Conservation (phyloP, 331 rosid genomes). For the Malus hybrid region DNA sequence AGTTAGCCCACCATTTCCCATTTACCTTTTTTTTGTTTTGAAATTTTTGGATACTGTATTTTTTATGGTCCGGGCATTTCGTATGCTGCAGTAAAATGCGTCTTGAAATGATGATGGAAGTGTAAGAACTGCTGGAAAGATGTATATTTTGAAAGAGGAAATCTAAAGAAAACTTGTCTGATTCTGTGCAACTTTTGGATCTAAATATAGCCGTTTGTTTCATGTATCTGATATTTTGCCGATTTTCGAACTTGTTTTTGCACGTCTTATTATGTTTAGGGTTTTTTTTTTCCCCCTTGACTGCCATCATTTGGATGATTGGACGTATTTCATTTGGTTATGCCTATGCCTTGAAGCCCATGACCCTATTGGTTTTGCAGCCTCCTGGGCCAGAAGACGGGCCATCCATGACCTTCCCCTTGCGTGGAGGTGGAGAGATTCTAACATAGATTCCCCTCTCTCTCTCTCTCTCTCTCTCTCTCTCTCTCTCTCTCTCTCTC, state of each 20-base stretch:
- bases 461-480: no score
- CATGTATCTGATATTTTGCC: not conserved
- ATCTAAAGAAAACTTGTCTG: conserved; percentile 1
- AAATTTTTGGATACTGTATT: conserved; percentile 4
- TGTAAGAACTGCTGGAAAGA: conserved; percentile 10
- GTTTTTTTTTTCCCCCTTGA: not conserved
- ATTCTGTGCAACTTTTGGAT: not conserved
- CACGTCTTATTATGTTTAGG: not conserved
- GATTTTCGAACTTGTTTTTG: not conserved
- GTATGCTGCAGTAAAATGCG: conserved; percentile 2
- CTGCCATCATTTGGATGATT: not conserved
- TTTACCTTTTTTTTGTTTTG: not conserved
- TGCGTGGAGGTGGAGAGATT: no score
- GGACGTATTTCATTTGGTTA: not conserved
- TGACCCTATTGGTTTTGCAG: not conserved
- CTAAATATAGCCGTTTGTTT: not conserved
- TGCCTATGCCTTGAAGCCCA: not conserved
- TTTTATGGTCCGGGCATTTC: conserved; percentile 2
- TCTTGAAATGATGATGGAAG: not conserved
- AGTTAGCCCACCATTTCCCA: conserved; percentile 10
- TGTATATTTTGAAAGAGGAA: conserved; percentile 10
- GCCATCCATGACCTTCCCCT: not conserved
- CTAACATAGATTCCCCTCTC: no score
- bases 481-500: no score
- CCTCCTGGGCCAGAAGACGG: not conserved